Evolutionary conservation across 1,284 basidiomycete genomes (phyloP).

Genomic region (Dichomitus squalens): DNA sequence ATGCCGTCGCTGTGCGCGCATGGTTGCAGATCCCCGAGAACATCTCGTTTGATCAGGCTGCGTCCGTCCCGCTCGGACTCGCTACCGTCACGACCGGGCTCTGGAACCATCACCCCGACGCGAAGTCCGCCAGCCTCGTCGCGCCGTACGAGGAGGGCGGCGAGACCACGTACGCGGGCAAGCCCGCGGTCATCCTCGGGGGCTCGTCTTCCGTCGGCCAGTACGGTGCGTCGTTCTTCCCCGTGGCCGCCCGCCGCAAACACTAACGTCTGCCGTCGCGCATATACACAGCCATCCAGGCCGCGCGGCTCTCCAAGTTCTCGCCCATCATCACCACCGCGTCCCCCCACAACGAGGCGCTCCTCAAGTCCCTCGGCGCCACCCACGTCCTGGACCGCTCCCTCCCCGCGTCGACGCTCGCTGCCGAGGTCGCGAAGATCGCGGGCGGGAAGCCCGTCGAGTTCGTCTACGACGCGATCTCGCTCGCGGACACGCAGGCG

Average conservation of each 20-base stretch:
- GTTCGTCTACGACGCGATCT: slow-evolving; percentile 42
- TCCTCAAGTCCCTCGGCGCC: slow-evolving; percentile 54
- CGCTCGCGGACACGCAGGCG: slow-evolving; percentile 17
- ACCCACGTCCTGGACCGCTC: slow-evolving; percentile 44
- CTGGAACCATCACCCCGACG: slow-evolving; percentile 31
- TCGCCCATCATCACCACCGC: slow-evolving; percentile 51
- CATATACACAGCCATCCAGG: slow-evolving; percentile 40
- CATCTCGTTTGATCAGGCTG: slow-evolving; percentile 34
- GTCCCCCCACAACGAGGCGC: slow-evolving; percentile 43
- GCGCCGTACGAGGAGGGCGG: slow-evolving; percentile 34
- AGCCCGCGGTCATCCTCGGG: slow-evolving; percentile 45
- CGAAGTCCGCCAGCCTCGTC: slow-evolving; percentile 32
- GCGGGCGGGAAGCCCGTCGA: slow-evolving; percentile 30
- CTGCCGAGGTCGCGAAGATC: slow-evolving; percentile 26
- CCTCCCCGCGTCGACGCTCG: slow-evolving; percentile 43
- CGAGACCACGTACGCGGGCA: slow-evolving; percentile 38
- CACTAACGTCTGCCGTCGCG: too few species aligned
- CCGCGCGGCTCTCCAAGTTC: slow-evolving; percentile 50
- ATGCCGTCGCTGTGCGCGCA: too few species aligned
- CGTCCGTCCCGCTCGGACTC: slow-evolving; percentile 33
- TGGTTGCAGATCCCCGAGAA: slow-evolving; percentile 34
- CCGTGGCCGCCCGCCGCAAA: not conserved
- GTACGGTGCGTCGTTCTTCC: slow-evolving; percentile 33
- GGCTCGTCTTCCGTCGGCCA: slow-evolving; percentile 49
- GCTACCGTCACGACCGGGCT: slow-evolving; percentile 31